These are phyloP conservation scores for Schizophyllum amplum DNA, from an alignment of 1,284 basidiomycete species.

Conservation along the genomic window DNA sequence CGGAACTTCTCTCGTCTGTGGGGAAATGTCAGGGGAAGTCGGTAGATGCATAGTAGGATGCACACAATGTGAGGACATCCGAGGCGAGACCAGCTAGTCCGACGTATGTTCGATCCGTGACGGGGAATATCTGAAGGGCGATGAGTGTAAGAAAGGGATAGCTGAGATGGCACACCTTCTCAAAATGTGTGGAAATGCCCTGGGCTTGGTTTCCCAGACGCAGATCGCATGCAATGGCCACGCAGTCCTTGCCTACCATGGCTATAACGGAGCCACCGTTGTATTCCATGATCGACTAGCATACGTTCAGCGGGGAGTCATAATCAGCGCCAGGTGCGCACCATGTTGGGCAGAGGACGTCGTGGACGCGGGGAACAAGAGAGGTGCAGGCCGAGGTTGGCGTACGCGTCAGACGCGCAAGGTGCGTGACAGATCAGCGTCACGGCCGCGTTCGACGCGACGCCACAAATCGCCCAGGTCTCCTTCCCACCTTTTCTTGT, in stretches of 20 bases:
- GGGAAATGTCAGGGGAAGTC: constrained; percentile 4
- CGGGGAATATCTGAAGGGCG: constrained; percentile 74
- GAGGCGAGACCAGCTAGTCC: constrained; percentile 92
- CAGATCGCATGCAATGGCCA: constrained; percentile 96
- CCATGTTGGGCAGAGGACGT: constrained; percentile 27
- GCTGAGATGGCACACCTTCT: constrained; percentile 59
- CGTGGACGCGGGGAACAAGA: not conserved
- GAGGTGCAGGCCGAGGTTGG: not conserved
- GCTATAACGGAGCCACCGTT: constrained; percentile 98
- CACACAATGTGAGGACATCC: constrained; percentile 88
- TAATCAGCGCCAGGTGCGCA: constrained; percentile 15
- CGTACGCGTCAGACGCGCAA: not conserved
- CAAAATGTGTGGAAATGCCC: constrained; percentile 87
- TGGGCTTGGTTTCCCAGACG: constrained; percentile 88
- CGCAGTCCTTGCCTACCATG: constrained; percentile 98
- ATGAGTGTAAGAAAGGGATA: constrained; percentile 1
- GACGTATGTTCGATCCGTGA: constrained; percentile 89
- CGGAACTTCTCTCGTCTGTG: constrained; percentile 80
- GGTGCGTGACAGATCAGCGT: not conserved
- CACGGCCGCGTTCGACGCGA: not conserved
- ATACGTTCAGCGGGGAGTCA: constrained; percentile 7
- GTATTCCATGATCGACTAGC: constrained; percentile 76
- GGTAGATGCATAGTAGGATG: constrained; percentile 8
- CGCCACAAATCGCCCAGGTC: not conserved
- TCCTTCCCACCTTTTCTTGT: no score